phyloP scores from a whole-genome alignment of 2,329 filamentous ascomycete species.

The Alternaria panax region DNA sequence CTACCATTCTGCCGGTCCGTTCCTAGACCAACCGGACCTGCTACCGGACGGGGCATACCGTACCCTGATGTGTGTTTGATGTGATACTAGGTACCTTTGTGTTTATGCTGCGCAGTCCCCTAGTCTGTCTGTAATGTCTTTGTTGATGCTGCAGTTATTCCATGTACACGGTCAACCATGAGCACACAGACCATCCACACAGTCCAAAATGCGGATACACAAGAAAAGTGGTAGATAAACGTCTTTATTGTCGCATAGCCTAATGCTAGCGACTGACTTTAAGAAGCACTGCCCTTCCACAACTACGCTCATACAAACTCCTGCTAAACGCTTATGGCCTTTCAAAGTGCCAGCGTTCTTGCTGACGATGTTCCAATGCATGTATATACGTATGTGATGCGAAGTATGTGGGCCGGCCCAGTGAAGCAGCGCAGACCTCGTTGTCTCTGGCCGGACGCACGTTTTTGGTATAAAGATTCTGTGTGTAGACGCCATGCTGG shows the following conservation, averaged over 20 bases:
- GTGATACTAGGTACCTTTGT: neutral
- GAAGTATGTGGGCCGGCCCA: neutral
- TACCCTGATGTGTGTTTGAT: neutral
- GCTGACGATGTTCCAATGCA: neutral
- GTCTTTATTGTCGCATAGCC: neutral
- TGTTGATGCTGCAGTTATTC: neutral
- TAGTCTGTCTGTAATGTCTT: neutral
- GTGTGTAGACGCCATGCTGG: neutral
- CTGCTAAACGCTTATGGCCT: neutral
- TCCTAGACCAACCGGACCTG: conserved; percentile 7
- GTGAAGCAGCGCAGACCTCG: neutral
- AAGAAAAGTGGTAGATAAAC: neutral
- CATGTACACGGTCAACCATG: neutral
- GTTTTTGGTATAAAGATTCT: neutral
- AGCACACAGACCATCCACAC: neutral
- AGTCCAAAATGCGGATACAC: neutral
- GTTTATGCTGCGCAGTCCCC: neutral
- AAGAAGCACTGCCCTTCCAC: neutral
- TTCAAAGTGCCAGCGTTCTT: neutral
- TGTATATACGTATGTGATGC: neutral
- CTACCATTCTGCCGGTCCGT: conserved; percentile 7
- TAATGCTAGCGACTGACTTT: neutral
- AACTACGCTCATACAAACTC: neutral
- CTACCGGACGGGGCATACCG: neutral
- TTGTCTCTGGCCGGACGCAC: neutral